These are phyloP conservation scores for Pseudoperonospora humuli DNA, from an alignment of 352 stramenopile species.

Conservation along the genomic window DNA sequence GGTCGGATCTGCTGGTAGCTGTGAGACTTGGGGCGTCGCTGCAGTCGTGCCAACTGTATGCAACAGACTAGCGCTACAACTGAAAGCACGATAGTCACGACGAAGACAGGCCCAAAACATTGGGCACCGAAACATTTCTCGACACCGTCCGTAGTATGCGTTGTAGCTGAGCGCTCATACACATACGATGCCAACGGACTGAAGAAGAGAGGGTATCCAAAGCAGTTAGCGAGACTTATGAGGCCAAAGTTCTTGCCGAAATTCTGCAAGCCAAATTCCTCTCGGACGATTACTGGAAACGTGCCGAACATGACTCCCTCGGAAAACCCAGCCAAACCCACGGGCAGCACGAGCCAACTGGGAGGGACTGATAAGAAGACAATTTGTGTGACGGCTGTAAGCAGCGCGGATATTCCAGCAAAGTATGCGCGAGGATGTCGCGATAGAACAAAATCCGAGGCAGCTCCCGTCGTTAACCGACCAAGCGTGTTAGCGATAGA, in stretches of 20 bases:
- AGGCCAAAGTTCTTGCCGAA: conserved; percentile 84
- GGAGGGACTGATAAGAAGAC: conserved; percentile 49
- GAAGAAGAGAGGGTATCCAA: conserved; percentile 73
- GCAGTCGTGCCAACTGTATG: conserved; percentile 31
- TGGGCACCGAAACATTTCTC: conserved; percentile 52
- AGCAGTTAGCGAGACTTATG: conserved; percentile 71
- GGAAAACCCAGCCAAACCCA: conserved; percentile 53
- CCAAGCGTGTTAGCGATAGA: conserved; percentile 67
- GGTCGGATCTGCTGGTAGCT: conserved; percentile 34
- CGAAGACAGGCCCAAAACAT: conserved; percentile 64
- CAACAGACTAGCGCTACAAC: conserved; percentile 44
- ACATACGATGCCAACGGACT: conserved; percentile 68
- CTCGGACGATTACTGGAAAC: conserved; percentile 74
- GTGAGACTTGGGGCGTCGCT: conserved; percentile 22
- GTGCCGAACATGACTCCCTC: conserved; percentile 78
- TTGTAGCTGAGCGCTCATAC: conserved; percentile 39
- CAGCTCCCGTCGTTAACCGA: conserved; percentile 44
- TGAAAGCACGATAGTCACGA: conserved; percentile 50
- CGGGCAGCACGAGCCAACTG: conserved; percentile 37
- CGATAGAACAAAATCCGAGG: conserved; percentile 47
- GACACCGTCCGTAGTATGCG: conserved; percentile 13
- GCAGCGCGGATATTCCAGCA: conserved; percentile 31
- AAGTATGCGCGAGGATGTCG: conserved; percentile 53
- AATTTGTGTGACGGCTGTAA: conserved; percentile 42
- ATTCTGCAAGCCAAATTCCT: conserved; percentile 67